A percentile compares a stretch with the other conserved stretches of the same genome.
These are phyloP conservation scores for Aspergillus coremiiformis DNA, from an alignment of 495 filamentous ascomycete genomes.

Conservation along the genomic window DNA sequence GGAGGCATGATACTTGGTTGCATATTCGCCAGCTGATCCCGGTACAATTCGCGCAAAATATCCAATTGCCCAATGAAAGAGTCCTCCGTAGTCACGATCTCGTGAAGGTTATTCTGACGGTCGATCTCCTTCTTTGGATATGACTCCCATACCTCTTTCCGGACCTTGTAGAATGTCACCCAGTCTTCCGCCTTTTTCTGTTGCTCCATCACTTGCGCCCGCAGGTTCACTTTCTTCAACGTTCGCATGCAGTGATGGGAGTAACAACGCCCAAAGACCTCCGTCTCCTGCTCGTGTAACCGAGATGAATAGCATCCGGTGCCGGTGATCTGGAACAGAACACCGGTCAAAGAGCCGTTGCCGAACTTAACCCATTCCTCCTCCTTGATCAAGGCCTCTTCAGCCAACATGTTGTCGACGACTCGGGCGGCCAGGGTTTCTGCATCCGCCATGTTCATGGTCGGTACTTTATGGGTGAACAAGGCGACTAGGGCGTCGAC, in stretches of 20 bases:
- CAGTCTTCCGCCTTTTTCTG: slow-evolving; percentile 71
- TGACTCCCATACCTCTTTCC: slow-evolving; percentile 61
- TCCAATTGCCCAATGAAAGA: slow-evolving; percentile 80
- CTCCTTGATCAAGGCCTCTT: slow-evolving; percentile 73
- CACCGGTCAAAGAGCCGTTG: slow-evolving; percentile 65
- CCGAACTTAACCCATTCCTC: slow-evolving; percentile 98
- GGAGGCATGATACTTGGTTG: slow-evolving; percentile 76
- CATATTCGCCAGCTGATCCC: slow-evolving; percentile 66
- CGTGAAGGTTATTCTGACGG: slow-evolving; percentile 89
- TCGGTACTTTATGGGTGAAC: slow-evolving; percentile 94
- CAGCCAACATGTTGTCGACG: slow-evolving; percentile 70
- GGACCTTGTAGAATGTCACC: slow-evolving; percentile 83
- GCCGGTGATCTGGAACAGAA: slow-evolving; percentile 89
- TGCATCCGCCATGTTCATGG: slow-evolving; percentile 97
- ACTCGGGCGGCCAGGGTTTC: slow-evolving; percentile 77
- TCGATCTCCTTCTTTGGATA: slow-evolving; percentile 81
- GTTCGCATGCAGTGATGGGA: slow-evolving; percentile 91
- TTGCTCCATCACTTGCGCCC: slow-evolving; percentile 59
- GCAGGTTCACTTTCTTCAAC: slow-evolving; percentile 85
- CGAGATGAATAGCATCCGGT: slow-evolving; percentile 83
- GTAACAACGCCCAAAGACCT: slow-evolving; percentile 72
- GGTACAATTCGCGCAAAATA: slow-evolving; percentile 75
- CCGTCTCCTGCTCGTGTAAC: slow-evolving; percentile 65
- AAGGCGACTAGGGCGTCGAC: slow-evolving; percentile 81
- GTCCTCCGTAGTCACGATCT: slow-evolving; percentile 92